Percentiles rank a stretch among this genome's conserved stretches.
These are phyloP conservation scores for Capsella bursapastoris DNA, from an alignment of 345 rosid genomes.

Conservation along the genomic window DNA sequence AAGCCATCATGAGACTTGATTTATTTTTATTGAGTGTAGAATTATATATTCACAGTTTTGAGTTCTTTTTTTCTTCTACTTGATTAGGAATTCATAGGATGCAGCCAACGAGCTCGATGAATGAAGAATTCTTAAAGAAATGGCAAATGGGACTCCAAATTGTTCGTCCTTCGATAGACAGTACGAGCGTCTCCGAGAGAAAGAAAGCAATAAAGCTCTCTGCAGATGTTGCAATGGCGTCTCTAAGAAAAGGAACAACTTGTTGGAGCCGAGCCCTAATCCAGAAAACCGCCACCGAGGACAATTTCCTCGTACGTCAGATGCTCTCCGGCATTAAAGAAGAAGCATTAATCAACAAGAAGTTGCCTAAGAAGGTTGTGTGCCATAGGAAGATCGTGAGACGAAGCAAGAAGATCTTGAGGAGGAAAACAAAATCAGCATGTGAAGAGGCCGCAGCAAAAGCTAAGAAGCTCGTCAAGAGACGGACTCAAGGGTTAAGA, in stretches of 20 bases:
- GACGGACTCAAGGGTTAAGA: constrained; percentile 65
- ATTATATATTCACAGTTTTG: not conserved
- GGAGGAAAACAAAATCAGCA: constrained; percentile 41
- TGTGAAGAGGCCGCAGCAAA: constrained; percentile 40
- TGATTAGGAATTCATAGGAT: constrained; percentile 44
- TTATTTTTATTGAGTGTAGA: not conserved
- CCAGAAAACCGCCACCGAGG: constrained; percentile 52
- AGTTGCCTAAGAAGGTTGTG: constrained; percentile 25
- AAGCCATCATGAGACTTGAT: not conserved
- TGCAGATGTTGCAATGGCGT: constrained; percentile 89
- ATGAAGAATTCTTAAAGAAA: constrained; percentile 73
- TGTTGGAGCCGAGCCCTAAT: constrained; percentile 88
- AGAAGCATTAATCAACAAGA: constrained; percentile 40
- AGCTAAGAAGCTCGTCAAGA: constrained; percentile 61
- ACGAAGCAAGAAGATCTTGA: constrained; percentile 70
- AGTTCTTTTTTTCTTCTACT: not conserved
- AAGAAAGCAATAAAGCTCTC: constrained; percentile 81
- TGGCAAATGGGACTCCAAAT: constrained; percentile 71
- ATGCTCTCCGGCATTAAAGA: constrained; percentile 49
- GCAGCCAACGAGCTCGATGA: constrained; percentile 56
- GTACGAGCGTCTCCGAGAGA: constrained; percentile 60
- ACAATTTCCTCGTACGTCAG: constrained; percentile 49
- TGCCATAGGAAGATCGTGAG: constrained; percentile 50
- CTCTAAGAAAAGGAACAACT: constrained; percentile 66
- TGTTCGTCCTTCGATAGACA: constrained; percentile 48